phyloP scores from a whole-genome alignment of 768 basidiomycete genomes.

The Lactarius pseudohatsudake region DNA sequence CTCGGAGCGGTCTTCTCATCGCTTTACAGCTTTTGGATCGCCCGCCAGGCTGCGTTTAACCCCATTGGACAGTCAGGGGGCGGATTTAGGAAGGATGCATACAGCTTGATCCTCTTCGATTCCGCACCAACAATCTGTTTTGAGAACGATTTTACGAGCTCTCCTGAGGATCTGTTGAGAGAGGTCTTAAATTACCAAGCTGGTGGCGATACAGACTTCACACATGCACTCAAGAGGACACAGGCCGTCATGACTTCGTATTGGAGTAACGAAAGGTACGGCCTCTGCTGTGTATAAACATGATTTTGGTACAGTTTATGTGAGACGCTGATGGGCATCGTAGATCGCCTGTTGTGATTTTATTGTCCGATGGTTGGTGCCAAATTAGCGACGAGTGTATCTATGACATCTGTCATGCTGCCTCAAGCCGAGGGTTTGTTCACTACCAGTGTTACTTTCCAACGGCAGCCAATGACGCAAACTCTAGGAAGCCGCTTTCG shows the following conservation, averaged over 20 bases:
- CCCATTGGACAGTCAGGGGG: constrained; percentile 45
- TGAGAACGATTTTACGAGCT: constrained; percentile 46
- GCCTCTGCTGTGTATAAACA: neutral
- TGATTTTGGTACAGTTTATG: too few species aligned
- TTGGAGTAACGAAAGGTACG: constrained; percentile 53
- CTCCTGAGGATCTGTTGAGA: constrained; percentile 45
- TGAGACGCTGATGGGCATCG: constrained; percentile 18
- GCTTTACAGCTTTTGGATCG: constrained; percentile 36
- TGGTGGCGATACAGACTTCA: constrained; percentile 45
- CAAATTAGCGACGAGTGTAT: constrained; percentile 39
- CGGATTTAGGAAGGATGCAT: constrained; percentile 48
- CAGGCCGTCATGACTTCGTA: constrained; percentile 42
- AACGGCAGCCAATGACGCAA: neutral
- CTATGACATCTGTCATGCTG: constrained; percentile 42
- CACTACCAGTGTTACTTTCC: neutral
- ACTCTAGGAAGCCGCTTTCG: constrained; percentile 49
- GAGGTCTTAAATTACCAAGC: constrained; percentile 38
- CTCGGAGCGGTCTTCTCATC: constrained; percentile 36
- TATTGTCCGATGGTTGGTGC: constrained; percentile 57
- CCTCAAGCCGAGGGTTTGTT: constrained; percentile 45
- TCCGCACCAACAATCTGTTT: constrained; percentile 31
- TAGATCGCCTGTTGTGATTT: constrained; percentile 53
- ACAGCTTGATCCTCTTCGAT: constrained; percentile 53
- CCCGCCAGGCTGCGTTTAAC: too few species aligned
- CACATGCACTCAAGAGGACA: constrained; percentile 39